Evolutionary conservation across 495 filamentous ascomycete genomes (phyloP).

Genomic region (Penicillium atrosanguineum): DNA sequence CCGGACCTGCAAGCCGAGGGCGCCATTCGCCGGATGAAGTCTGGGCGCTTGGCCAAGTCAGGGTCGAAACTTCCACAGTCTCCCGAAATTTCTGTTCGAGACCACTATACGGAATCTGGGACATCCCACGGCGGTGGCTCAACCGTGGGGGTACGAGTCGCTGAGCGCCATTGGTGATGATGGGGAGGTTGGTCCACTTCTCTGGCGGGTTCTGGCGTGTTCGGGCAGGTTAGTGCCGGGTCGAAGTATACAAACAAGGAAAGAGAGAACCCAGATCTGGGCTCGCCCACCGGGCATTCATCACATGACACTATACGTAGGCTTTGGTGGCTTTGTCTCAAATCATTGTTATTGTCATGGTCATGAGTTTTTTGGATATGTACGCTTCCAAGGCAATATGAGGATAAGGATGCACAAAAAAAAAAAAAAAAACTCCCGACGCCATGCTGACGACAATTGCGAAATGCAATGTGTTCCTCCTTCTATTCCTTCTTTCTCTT

Average conservation of each 20-base stretch:
- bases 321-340: neutral
- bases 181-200: neutral
- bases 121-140: neutral
- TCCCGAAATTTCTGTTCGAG: neutral
- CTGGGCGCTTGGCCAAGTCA: slow-evolving; percentile 5
- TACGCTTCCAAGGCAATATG: neutral
- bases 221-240: neutral
- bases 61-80: neutral
- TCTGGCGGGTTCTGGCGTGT: neutral
- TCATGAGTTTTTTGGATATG: neutral
- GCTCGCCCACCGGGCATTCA: neutral
- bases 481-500: neutral
- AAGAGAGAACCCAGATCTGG: neutral
- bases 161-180: neutral
- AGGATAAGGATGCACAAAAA: neutral
- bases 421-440: slow-evolving; percentile 17
- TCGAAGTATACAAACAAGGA: neutral
- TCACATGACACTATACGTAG: neutral
- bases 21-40: slow-evolving; percentile 16
- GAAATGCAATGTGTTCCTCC: slow-evolving; percentile 10
- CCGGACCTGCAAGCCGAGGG: slow-evolving; percentile 15
- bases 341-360: neutral
- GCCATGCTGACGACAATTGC: slow-evolving; percentile 26
- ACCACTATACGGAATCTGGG: neutral
- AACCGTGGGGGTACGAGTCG: neutral